Evolutionary conservation across 179 eudicot species (phyloP).

Genomic region (Sideroxylon spinosum): DNA sequence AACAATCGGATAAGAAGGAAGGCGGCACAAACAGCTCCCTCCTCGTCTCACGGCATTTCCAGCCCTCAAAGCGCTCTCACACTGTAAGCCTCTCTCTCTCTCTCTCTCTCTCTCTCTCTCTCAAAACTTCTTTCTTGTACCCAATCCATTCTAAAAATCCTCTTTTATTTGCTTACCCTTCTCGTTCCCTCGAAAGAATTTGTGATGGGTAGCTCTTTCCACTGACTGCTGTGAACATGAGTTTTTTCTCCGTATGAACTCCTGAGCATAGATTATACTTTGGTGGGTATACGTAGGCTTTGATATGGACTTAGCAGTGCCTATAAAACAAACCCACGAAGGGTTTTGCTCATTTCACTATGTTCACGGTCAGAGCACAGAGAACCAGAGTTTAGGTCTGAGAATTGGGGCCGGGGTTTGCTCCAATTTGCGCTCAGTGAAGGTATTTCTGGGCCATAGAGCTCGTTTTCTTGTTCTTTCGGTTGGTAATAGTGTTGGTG

Average conservation of each 20-base stretch:
- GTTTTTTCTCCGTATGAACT: background rate
- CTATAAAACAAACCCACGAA: constrained; percentile 50
- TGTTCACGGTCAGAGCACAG: constrained; percentile 15
- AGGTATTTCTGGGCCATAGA: constrained; percentile 20
- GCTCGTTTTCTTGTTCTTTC: constrained; percentile 19
- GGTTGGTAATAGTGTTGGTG: constrained; percentile 10
- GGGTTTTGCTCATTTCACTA: constrained; percentile 53
- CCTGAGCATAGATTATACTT: background rate
- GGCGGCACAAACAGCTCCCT: too few species aligned
- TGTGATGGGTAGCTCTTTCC: background rate
- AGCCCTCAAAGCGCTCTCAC: too few species aligned
- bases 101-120: background rate
- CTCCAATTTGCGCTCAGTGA: constrained; percentile 23
- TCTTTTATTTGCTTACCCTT: background rate
- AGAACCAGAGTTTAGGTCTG: constrained; percentile 22
- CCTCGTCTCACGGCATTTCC: too few species aligned
- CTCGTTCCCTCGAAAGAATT: background rate
- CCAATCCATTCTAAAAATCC: background rate
- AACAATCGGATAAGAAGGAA: too few species aligned
- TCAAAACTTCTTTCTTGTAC: background rate
- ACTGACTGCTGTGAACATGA: background rate
- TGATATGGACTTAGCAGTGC: constrained; percentile 45
- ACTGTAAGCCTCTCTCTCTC: too few species aligned
- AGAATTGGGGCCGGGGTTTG: constrained; percentile 33
- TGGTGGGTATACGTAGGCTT: background rate